Base-by-base conservation (phyloP, 2,329 filamentous ascomycete genomes). In the Claviceps monticola region DNA sequence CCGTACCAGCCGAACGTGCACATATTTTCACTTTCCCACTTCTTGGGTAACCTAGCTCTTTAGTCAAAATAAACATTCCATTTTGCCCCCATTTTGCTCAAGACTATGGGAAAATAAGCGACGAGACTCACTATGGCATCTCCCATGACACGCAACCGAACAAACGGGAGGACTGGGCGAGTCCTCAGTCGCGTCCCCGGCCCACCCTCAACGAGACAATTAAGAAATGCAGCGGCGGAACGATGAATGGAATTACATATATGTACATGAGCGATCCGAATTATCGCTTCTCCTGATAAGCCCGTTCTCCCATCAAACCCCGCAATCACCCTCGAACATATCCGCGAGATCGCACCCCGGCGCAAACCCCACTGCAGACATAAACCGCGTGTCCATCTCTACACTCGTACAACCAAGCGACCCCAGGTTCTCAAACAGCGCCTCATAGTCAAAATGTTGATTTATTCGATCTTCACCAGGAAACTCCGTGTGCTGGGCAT, bases 311-410 rank as follows among this genome's bases (percentile, higher is more conserved):
- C 4, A 41, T 60, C 52, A 64, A 56, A 57, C 56, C 17, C 68
- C 66, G 59, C 68, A 72, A 26, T 71, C 68, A 26, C 66, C 63
- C 50, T 63, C 60, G 56, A 66, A 65, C 68, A 79, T 71, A 56
- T 80, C 78, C 0, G 73, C 71, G 48, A 83, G 68, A 53, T 80
- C 79, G 37, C 76, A 74, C 26, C 80, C 80, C 0, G 80, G 80
- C 1, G 75, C 78, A 60, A 83, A 82, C 0, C 81, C 81, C 19
- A 84, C 68, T 57, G 84, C 84, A 45, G 78, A 73, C 79, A 84
- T 82, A 58, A 84, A 83, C 55, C 82, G 77, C 2, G 77, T 71
- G 56, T 82, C 78, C 13, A 73, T 71, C 26, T 78, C 75, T 45
- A 77, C 65, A 50, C 75, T 73, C 0, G 67, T 65, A 56, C 69